Conservation (phyloP, 169 alveolate species). For the Plasmodium vinckei region DNA sequence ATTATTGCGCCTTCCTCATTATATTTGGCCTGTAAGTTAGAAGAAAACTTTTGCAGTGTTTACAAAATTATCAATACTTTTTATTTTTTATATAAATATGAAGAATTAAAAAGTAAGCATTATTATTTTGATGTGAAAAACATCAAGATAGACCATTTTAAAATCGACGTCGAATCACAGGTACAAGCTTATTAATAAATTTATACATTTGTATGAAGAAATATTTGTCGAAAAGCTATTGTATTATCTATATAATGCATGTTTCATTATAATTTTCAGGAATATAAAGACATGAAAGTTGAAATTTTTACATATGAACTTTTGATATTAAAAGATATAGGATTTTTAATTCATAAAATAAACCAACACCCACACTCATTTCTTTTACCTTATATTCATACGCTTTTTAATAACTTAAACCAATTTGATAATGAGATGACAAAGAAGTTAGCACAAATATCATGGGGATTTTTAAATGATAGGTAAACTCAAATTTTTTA, state of each 20-base stretch:
- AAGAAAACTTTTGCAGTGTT: constrained; percentile 90
- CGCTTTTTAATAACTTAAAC: constrained; percentile 87
- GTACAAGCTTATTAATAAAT: not conserved
- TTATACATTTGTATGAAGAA: too few species aligned
- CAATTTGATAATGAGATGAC: constrained; percentile 82
- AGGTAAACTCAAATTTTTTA: constrained; percentile 78
- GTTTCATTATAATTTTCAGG: constrained; percentile 11
- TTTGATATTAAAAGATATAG: constrained; percentile 90
- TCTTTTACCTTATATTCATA: constrained; percentile 88
- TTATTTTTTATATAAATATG: constrained; percentile 80
- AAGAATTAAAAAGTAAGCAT: constrained; percentile 60
- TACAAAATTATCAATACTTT: constrained; percentile 87
- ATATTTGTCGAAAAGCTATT: not conserved
- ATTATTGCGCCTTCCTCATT: constrained; percentile 89
- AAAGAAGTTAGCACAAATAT: constrained; percentile 88
- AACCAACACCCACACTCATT: constrained; percentile 88
- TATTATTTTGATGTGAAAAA: constrained; percentile 70
- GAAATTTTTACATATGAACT: constrained; percentile 90
- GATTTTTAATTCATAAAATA: constrained; percentile 86
- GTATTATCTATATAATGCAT: not conserved
- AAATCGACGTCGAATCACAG: constrained; percentile 57
- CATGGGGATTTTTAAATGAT: constrained; percentile 94
- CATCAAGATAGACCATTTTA: constrained; percentile 38
- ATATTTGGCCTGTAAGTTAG: constrained; percentile 91
- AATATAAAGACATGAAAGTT: constrained; percentile 76